These are phyloP conservation scores for Hypseocharis bilobata DNA, from an alignment of 441 rosid species.

Conservation along the genomic window DNA sequence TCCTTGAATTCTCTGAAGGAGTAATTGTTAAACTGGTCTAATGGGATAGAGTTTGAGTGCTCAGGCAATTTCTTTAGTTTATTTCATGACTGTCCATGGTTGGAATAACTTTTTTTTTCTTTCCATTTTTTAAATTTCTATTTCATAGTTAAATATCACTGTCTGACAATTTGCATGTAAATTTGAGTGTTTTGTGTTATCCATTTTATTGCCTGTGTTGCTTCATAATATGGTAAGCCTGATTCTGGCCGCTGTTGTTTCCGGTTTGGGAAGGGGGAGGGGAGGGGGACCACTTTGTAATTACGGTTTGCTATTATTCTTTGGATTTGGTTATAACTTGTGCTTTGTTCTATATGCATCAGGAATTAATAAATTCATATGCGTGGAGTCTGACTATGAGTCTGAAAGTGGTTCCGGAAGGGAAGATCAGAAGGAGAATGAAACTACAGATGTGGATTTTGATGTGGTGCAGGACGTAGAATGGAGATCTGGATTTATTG, in stretches of 20 bases:
- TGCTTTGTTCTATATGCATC: background rate
- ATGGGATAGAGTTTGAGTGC: background rate
- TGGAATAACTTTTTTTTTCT: background rate
- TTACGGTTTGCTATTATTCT: background rate
- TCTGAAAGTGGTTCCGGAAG: constrained; percentile 28
- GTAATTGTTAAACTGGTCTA: background rate
- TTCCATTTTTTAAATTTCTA: background rate
- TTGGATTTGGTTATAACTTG: constrained; percentile 2
- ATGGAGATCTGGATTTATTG: constrained; percentile 25
- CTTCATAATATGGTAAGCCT: no score
- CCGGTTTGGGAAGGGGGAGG: no score
- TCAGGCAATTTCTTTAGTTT: no score
- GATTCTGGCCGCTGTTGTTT: no score
- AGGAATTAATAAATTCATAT: constrained; percentile 41
- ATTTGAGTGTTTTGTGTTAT: background rate
- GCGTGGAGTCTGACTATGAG: constrained; percentile 66
- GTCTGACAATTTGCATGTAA: background rate
- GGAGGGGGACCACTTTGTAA: background rate
- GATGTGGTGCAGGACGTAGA: constrained; percentile 25
- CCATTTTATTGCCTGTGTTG: no score
- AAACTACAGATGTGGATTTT: constrained; percentile 18
- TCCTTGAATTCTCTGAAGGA: no score
- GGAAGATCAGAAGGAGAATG: constrained; percentile 31
- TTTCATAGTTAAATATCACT: background rate
- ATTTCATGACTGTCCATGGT: no score